Conservation (phyloP, 495 filamentous ascomycete species). For the Aspergillus olivimuriae region DNA sequence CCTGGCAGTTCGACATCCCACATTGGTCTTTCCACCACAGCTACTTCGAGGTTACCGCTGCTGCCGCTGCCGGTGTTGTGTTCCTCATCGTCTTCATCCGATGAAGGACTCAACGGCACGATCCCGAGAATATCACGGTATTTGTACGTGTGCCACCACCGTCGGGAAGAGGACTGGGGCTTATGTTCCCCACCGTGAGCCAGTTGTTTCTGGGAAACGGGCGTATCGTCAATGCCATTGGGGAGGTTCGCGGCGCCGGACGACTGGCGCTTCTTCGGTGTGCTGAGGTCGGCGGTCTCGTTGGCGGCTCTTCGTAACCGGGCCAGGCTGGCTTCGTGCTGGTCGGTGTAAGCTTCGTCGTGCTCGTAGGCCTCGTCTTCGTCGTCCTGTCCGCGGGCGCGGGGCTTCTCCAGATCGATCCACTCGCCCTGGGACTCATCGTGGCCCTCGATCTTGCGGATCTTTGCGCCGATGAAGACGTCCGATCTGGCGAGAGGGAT, state of each 20-base stretch:
- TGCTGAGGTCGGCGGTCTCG: slow-evolving; percentile 27
- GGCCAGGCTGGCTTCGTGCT: slow-evolving; percentile 27
- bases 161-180: slow-evolving; percentile 24
- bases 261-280: slow-evolving; percentile 21
- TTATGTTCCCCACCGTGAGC: slow-evolving; percentile 13
- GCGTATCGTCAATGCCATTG: slow-evolving; percentile 4
- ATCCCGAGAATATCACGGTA: slow-evolving; percentile 90
- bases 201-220: slow-evolving; percentile 20
- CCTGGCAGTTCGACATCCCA: slow-evolving; percentile 79
- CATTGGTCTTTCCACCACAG: slow-evolving; percentile 76
- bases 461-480: slow-evolving; percentile 52
- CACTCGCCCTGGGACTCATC: slow-evolving; percentile 36
- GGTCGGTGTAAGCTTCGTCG: slow-evolving; percentile 27
- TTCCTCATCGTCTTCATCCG: slow-evolving; percentile 21
- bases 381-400: slow-evolving; percentile 40
- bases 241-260: slow-evolving; percentile 10
- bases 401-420: slow-evolving; percentile 40
- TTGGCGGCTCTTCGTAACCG: slow-evolving; percentile 25
- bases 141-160: slow-evolving; percentile 77
- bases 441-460: slow-evolving; percentile 40
- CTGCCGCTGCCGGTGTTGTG: slow-evolving; percentile 5
- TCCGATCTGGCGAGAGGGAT: slow-evolving; percentile 53
- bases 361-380: slow-evolving; percentile 41
- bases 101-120: slow-evolving; percentile 51
- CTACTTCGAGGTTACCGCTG: slow-evolving; percentile 66